phyloP scores from a whole-genome alignment of 768 basidiomycete genomes.

The Suillus ampliporus region DNA sequence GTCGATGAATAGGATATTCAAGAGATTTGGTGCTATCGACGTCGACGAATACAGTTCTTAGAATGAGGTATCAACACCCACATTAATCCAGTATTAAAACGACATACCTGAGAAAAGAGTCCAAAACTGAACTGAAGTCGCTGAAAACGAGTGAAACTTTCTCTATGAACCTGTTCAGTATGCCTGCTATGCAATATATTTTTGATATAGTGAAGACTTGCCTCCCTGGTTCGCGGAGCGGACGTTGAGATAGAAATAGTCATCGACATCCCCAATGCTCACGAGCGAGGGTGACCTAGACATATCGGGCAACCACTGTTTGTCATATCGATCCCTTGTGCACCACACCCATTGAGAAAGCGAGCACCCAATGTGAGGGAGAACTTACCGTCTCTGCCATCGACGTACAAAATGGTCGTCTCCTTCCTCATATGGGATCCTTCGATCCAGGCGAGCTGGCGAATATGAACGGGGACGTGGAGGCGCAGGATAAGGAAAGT shows the following conservation, averaged over 20 bases:
- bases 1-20: constrained; percentile 2
- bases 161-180: not conserved
- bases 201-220: not conserved
- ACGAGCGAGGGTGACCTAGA: not conserved
- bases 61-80: not conserved
- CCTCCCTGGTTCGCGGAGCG: not conserved
- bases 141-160: not conserved
- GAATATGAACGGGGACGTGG: not conserved
- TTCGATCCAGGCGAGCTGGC: not conserved
- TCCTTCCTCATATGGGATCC: not conserved
- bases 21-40: not conserved
- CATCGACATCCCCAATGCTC: not conserved
- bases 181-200: not conserved
- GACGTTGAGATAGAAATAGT: constrained; percentile 7
- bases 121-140: not conserved
- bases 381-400: constrained; percentile 5
- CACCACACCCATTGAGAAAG: not conserved
- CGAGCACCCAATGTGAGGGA: not conserved
- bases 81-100: not conserved
- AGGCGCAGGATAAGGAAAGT: too few relatives aligned
- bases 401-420: constrained; percentile 3
- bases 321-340: not conserved
- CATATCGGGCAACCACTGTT: not conserved
- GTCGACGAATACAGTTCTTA: not conserved
- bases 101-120: constrained; percentile 4